A percentile compares a stretch with the other conserved stretches of the same genome.
phyloP scores from a whole-genome alignment of 2,329 filamentous ascomycete species.

The Fusarium brachygibbosum region DNA sequence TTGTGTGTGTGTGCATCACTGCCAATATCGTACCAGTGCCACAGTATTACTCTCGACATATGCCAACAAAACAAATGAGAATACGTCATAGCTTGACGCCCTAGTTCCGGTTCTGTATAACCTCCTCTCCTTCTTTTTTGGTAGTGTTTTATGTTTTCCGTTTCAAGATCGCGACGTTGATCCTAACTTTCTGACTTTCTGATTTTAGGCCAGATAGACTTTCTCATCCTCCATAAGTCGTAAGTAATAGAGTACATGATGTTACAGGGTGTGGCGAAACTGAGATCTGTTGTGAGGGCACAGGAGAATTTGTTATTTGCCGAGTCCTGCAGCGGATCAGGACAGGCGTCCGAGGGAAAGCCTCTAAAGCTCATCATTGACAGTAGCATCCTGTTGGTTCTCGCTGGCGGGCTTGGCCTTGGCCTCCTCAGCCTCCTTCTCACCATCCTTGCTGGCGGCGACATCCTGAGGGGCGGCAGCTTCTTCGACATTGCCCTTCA shows the following conservation, averaged over 20 bases:
- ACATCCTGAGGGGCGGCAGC: conserved; percentile 53
- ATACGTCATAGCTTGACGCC: conserved; percentile 39
- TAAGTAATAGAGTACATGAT: conserved; percentile 49
- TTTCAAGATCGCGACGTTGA: conserved; percentile 15
- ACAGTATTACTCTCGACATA: conserved; percentile 34
- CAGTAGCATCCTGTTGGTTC: conserved; percentile 70
- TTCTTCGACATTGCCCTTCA: conserved; percentile 56
- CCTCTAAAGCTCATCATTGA: conserved; percentile 56
- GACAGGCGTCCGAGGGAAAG: background rate
- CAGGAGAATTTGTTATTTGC: conserved; percentile 3
- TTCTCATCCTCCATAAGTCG: conserved; percentile 43
- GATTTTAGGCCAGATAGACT: conserved; percentile 14
- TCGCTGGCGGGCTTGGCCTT: conserved; percentile 74
- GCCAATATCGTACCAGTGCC: conserved; percentile 26
- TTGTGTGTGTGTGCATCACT: conserved; percentile 29
- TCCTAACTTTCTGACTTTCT: conserved; percentile 22
- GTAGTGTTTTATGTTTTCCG: conserved; percentile 29
- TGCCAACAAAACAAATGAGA: conserved; percentile 50
- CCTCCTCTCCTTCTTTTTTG: conserved; percentile 36
- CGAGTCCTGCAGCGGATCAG: background rate
- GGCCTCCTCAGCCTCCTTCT: conserved; percentile 68
- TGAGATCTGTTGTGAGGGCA: background rate
- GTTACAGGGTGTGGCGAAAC: conserved; percentile 38
- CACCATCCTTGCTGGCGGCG: conserved; percentile 68
- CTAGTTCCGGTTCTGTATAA: conserved; percentile 34